Evolutionary conservation across 306 rosid species (phyloP).

Genomic region (Sechiopsis laciniata): DNA sequence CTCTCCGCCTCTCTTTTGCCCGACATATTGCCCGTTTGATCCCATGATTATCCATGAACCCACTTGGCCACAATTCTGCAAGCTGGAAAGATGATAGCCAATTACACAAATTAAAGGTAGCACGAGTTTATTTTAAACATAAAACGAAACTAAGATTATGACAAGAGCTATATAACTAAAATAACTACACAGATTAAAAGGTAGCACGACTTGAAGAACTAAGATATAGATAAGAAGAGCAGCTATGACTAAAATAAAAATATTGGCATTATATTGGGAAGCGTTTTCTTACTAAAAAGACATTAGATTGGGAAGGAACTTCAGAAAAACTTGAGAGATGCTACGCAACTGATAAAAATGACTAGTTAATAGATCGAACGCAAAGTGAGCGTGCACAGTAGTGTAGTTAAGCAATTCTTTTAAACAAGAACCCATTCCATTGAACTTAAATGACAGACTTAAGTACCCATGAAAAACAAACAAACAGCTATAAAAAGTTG

Average conservation of each 20-base stretch:
- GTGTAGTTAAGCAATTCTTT: neutral
- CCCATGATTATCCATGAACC: slow-evolving; percentile 96
- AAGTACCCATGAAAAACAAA: neutral
- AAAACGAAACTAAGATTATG: neutral
- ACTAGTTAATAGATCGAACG: too few species aligned
- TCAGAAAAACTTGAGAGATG: neutral
- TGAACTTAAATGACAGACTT: neutral
- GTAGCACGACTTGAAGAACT: too few species aligned
- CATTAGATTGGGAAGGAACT: neutral
- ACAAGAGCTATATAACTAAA: neutral
- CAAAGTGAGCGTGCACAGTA: neutral
- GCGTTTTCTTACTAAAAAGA: too few species aligned
- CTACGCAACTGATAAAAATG: neutral
- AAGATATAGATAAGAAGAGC: slow-evolving; percentile 2
- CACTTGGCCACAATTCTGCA: slow-evolving; percentile 86
- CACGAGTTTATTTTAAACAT: too few species aligned
- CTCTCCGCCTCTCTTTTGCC: slow-evolving; percentile 86
- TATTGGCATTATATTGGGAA: neutral
- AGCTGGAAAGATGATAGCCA: slow-evolving; percentile 46
- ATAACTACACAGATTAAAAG: neutral
- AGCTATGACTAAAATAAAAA: neutral
- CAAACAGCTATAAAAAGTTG: neutral
- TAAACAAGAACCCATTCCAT: neutral
- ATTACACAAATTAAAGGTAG: neutral
- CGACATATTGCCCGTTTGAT: slow-evolving; percentile 87